Base-by-base conservation (phyloP, 2,329 filamentous ascomycete species). In the Phyllosticta ampelicida region DNA sequence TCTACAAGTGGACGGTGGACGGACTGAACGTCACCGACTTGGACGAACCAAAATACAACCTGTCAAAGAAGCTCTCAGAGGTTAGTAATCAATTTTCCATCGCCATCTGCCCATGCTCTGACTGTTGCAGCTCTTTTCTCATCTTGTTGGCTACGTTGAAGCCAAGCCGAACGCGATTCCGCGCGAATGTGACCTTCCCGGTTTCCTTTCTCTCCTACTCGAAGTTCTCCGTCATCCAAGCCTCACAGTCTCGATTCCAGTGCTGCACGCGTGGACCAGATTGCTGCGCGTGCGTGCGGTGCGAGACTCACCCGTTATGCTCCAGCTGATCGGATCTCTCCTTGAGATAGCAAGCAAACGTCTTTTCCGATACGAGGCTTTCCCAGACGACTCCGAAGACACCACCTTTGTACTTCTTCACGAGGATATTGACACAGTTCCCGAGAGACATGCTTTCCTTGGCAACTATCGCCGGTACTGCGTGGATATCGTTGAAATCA, bases 391-490 rank as follows among this genome's bases (percentile, higher is more conserved):
- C 62, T 87, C 86, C 0, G 82, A 89, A 52, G 86, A 96, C 65
- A 80, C 88, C 1, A 91, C 87, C 0, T 81, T 90, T 60, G 77
- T 89, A 10, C 94, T 96, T 63, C 78, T 99, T 1, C 80, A 90
- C 66, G 91, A 97, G 67, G 94, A 99, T 68, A 95, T 96, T 58
- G 94, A 99, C 67, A 97, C 92, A 0, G 78, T 92, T 19, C 94
- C 94, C 0, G 94, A 99, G 70, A 83, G 90, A 21, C 94, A 99
- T 73, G 90, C 90, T 0, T 99, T 99, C 70, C 80, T 97, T 10
- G 90, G 92, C 3, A 97, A 99, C 68, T 99, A 99, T 71, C 82
- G 94, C 48, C 83, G 94, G 60, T 97, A 96, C 67, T 94, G 90
- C 70, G 85, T 86, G 2, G 86, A 89, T 60, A 82, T 96, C 23